Percentiles rank a stretch among this genome's conserved stretches.
Evolutionary conservation across 2,329 filamentous ascomycete species (phyloP).

Genomic region (Xylaria sp.): DNA sequence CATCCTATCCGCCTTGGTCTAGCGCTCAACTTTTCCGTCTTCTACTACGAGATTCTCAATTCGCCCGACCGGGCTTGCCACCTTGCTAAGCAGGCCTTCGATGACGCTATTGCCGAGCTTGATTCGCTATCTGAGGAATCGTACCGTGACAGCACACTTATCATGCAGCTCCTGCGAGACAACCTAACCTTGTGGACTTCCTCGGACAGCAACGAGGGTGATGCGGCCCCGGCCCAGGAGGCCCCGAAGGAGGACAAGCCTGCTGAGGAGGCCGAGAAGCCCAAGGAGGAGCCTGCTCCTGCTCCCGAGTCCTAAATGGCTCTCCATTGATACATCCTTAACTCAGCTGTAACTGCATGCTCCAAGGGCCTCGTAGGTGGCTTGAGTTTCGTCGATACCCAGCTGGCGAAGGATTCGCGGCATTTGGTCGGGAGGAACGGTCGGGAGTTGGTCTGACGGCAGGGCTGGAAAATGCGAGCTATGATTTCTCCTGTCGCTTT

Average conservation of each 20-base stretch:
- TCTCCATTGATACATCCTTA: conserved; percentile 51
- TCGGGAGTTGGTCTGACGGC: conserved; percentile 50
- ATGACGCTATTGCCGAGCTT: conserved; percentile 98
- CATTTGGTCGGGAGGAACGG: conserved; percentile 49
- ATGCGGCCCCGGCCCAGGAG: conserved; percentile 69
- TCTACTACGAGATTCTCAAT: conserved; percentile 99
- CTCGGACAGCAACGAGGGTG: conserved; percentile 84
- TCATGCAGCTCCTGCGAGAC: conserved; percentile 99
- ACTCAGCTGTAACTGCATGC: conserved; percentile 53
- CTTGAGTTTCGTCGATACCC: conserved; percentile 48
- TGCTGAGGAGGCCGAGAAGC: conserved; percentile 63
- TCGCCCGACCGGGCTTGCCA: conserved; percentile 97
- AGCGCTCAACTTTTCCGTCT: conserved; percentile 98
- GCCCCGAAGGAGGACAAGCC: conserved; percentile 68
- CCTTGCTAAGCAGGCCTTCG: conserved; percentile 98
- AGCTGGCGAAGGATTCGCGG: conserved; percentile 49
- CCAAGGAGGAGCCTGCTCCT: conserved; percentile 64
- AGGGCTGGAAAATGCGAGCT: conserved; percentile 50
- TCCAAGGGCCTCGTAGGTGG: conserved; percentile 42
- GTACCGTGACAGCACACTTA: conserved; percentile 98
- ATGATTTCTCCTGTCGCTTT: conserved; percentile 46
- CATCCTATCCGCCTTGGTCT: conserved; percentile 98
- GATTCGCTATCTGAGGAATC: conserved; percentile 98
- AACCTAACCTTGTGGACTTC: conserved; percentile 99
- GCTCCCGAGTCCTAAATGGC: conserved; percentile 66